A percentile compares a stretch with the other conserved stretches of the same genome.
Conservation (phyloP, 2,329 filamentous ascomycete genomes). For the Penicillium sp. region DNA sequence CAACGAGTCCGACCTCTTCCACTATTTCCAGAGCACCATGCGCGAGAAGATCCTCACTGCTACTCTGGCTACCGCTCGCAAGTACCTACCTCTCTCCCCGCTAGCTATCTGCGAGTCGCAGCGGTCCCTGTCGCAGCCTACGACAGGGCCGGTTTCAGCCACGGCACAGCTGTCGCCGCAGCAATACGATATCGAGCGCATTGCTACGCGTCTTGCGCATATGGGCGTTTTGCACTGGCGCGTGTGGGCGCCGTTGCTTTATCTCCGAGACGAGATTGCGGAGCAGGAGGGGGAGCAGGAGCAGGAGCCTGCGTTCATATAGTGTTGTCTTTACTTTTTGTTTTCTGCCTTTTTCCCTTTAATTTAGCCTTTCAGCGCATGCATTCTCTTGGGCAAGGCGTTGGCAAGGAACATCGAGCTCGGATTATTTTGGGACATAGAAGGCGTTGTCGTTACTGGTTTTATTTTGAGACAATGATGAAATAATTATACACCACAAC, state of each 20-base stretch:
- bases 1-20: conserved; percentile 30
- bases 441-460: background rate
- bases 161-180: conserved; percentile 20
- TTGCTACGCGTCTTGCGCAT: conserved; percentile 74
- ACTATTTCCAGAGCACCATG: conserved; percentile 31
- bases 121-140: conserved; percentile 22
- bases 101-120: conserved; percentile 44
- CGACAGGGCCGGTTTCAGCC: conserved; percentile 7
- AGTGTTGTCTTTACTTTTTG: background rate
- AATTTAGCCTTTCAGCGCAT: conserved; percentile 19
- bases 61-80: conserved; percentile 31
- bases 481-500: background rate
- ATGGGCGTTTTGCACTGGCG: conserved; percentile 84
- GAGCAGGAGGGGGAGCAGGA: conserved; percentile 9
- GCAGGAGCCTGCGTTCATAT: conserved; percentile 9
- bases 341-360: background rate
- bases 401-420: background rate
- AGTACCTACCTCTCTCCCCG: conserved; percentile 40
- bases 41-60: conserved; percentile 31
- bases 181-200: conserved; percentile 38
- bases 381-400: conserved; percentile 4
- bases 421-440: background rate
- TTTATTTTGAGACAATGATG: background rate
- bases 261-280: conserved; percentile 40
- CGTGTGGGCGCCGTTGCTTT: conserved; percentile 75